Evolutionary conservation across 2,329 filamentous ascomycete genomes (phyloP).

Genomic region (Beauveria sp.): DNA sequence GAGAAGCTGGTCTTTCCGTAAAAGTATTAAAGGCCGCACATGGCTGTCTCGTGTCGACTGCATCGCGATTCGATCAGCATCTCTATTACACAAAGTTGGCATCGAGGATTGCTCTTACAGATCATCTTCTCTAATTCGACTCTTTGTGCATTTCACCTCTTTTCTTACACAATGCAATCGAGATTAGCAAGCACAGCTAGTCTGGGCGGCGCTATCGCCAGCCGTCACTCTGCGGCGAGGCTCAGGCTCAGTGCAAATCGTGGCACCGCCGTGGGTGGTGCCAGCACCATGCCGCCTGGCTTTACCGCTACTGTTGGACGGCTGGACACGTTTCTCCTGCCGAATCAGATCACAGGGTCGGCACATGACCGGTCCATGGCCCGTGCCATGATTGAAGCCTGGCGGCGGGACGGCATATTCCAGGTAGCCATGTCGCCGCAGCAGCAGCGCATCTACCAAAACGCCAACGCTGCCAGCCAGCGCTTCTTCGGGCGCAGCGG

Average conservation of each 20-base stretch:
- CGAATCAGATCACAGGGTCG: constrained; percentile 27
- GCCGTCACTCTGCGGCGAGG: background rate
- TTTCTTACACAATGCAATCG: background rate
- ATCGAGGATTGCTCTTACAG: background rate
- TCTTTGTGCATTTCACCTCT: background rate
- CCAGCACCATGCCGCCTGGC: constrained; percentile 21
- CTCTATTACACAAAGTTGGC: background rate
- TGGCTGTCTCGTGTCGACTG: background rate
- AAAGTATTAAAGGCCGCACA: background rate
- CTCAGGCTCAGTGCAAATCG: background rate
- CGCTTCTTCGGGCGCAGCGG: constrained; percentile 31
- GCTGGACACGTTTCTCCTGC: constrained; percentile 36
- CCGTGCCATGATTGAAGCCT: constrained; percentile 32
- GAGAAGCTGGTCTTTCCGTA: background rate
- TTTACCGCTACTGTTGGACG: constrained; percentile 18
- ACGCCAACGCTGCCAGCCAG: constrained; percentile 29
- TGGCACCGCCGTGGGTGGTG: background rate
- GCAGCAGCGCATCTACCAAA: constrained; percentile 28
- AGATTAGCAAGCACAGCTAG: background rate
- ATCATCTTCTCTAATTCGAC: background rate
- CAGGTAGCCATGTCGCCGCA: constrained; percentile 32
- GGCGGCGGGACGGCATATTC: constrained; percentile 38
- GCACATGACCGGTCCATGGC: constrained; percentile 29
- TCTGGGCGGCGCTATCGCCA: background rate
- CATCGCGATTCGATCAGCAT: background rate